Evolutionary conservation across 2,329 filamentous ascomycete genomes (phyloP).

Genomic region (Aspergillus fructus): DNA sequence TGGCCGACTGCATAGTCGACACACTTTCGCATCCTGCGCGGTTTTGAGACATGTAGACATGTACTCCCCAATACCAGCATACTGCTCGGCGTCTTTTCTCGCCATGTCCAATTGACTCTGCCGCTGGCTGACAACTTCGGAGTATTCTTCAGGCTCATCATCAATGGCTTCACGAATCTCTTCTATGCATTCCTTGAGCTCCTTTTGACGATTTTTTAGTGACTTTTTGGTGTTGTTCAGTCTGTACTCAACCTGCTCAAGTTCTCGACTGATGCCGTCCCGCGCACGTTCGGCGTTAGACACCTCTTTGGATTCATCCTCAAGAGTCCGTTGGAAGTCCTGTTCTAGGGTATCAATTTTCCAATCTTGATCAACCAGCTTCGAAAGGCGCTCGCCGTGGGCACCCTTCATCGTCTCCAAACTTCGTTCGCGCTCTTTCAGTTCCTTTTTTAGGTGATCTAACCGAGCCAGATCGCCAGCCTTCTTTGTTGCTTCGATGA

Average conservation of each 20-base stretch:
- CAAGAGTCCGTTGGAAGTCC: constrained; percentile 65
- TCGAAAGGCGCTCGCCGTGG: constrained; percentile 68
- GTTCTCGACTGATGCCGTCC: constrained; percentile 68
- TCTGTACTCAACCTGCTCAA: constrained; percentile 74
- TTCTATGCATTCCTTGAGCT: constrained; percentile 61
- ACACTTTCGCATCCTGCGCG: constrained; percentile 68
- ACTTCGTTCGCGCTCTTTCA: constrained; percentile 69
- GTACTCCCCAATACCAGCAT: constrained; percentile 67
- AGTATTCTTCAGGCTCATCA: constrained; percentile 51
- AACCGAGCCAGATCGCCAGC: constrained; percentile 82
- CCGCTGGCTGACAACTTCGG: constrained; percentile 51
- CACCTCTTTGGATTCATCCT: constrained; percentile 58
- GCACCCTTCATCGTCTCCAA: constrained; percentile 75
- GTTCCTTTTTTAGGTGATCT: constrained; percentile 77
- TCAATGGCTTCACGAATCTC: constrained; percentile 62
- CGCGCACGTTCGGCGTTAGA: constrained; percentile 67
- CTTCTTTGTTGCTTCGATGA: constrained; percentile 77
- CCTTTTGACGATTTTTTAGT: constrained; percentile 62
- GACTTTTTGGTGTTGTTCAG: constrained; percentile 66
- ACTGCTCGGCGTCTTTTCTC: constrained; percentile 67
- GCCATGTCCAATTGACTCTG: constrained; percentile 52
- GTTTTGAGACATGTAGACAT: constrained; percentile 67
- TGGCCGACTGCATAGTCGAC: constrained; percentile 70
- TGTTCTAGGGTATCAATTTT: constrained; percentile 66
- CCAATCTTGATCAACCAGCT: constrained; percentile 67